Percentiles rank a stretch among this genome's conserved stretches.
These are phyloP conservation scores for Nemania bipapillata DNA, from an alignment of 2,329 filamentous ascomycete species.

Conservation along the genomic window DNA sequence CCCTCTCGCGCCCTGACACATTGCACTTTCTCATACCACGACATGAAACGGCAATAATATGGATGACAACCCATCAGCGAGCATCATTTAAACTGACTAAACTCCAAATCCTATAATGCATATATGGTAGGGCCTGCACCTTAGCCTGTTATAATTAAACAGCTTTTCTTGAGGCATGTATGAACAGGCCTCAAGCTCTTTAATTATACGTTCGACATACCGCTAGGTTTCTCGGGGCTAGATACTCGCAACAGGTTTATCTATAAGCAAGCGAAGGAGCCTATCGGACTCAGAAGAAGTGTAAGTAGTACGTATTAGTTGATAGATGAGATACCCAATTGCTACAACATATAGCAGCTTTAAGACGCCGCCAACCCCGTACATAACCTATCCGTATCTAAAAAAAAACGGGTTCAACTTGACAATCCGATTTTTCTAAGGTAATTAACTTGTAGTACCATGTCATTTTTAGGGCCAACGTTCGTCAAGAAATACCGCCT, in stretches of 20 bases:
- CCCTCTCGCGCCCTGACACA: background rate
- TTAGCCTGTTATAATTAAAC: background rate
- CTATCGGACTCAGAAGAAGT: background rate
- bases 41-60: background rate
- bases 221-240: background rate
- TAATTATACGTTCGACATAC: background rate
- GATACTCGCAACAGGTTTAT: background rate
- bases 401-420: background rate
- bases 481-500: background rate
- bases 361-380: background rate
- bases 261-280: background rate
- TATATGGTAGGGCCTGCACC: background rate
- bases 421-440: background rate
- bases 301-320: constrained; percentile 14
- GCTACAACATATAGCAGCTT: constrained; percentile 28
- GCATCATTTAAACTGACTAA: background rate
- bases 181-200: background rate
- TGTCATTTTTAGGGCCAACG: background rate
- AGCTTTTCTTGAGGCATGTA: background rate
- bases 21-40: background rate
- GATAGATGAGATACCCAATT: constrained; percentile 43
- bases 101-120: background rate
- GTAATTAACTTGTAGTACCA: background rate
- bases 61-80: background rate
- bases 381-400: constrained; percentile 3